Conservation (phyloP, 768 basidiomycete genomes). For the Thelephora aurantiotincta region DNA sequence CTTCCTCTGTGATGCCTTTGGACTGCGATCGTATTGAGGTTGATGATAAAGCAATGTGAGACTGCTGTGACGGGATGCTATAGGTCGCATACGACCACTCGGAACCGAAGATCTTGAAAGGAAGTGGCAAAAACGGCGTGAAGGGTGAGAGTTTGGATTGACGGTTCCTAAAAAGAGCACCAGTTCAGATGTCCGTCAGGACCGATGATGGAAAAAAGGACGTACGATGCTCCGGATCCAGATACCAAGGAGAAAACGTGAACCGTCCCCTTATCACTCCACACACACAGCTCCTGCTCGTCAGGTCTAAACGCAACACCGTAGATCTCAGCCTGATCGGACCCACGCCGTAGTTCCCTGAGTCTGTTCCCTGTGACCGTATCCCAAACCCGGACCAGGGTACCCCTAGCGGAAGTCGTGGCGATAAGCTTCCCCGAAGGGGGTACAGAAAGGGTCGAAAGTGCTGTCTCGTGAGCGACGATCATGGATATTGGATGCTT, state of each 20-base stretch:
- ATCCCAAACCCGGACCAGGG: slow-evolving; percentile 83
- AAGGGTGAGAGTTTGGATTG: slow-evolving; percentile 74
- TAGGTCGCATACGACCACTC: slow-evolving; percentile 95
- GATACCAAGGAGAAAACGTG: slow-evolving; percentile 69
- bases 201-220: slow-evolving; percentile 9
- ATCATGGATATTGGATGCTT: slow-evolving; percentile 71
- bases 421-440: slow-evolving; percentile 70
- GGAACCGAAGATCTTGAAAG: slow-evolving; percentile 78
- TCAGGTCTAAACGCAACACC: slow-evolving; percentile 80
- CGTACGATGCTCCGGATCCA: slow-evolving; percentile 52
- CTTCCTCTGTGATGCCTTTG: slow-evolving; percentile 60
- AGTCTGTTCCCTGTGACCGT: slow-evolving; percentile 55
- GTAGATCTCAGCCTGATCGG: slow-evolving; percentile 85
- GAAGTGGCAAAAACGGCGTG: slow-evolving; percentile 67
- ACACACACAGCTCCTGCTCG: slow-evolving; percentile 77
- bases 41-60: slow-evolving; percentile 69
- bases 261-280: slow-evolving; percentile 93
- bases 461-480: slow-evolving; percentile 65
- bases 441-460: slow-evolving; percentile 67
- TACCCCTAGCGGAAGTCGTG: slow-evolving; percentile 74
- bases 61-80: slow-evolving; percentile 71
- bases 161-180: slow-evolving; percentile 46
- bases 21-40: slow-evolving; percentile 41
- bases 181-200: neutral
- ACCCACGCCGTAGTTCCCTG: slow-evolving; percentile 71